phyloP scores from a whole-genome alignment of 371 early-diverging fungal species.

The Mortierella sp. region DNA sequence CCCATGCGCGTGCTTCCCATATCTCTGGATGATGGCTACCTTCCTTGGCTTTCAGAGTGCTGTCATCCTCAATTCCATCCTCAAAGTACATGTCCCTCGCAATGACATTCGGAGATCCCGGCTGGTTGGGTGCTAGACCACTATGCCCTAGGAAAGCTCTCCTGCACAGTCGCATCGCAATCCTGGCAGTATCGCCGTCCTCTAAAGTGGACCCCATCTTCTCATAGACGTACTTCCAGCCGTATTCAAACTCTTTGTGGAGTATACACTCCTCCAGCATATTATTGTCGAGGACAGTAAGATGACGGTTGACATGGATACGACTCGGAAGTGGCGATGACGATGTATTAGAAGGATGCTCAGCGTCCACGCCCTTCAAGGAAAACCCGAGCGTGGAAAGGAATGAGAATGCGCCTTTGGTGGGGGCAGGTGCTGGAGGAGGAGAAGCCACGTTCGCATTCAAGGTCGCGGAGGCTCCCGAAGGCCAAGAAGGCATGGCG shows the following conservation, averaged over 20 bases:
- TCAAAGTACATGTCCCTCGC: slow-evolving; percentile 20
- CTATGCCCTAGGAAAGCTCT: slow-evolving; percentile 40
- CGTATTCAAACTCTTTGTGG: slow-evolving; percentile 47
- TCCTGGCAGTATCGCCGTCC: slow-evolving; percentile 40
- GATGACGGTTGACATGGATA: slow-evolving; percentile 32
- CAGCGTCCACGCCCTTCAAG: slow-evolving; percentile 8
- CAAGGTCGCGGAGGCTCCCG: slow-evolving; percentile 30
- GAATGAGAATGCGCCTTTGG: slow-evolving; percentile 44
- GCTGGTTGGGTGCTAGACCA: slow-evolving; percentile 13
- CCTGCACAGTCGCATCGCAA: slow-evolving; percentile 50
- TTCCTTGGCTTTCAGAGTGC: background rate
- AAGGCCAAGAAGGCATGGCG: slow-evolving; percentile 33
- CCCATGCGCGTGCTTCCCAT: slow-evolving; percentile 55
- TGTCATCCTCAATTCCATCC: background rate
- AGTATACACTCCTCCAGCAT: slow-evolving; percentile 49
- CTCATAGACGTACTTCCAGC: slow-evolving; percentile 48
- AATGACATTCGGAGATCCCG: slow-evolving; percentile 20
- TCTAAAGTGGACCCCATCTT: slow-evolving; percentile 47
- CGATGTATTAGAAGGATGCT: background rate
- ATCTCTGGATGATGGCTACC: slow-evolving; percentile 21
- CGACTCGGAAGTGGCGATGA: slow-evolving; percentile 39
- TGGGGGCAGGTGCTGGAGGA: background rate
- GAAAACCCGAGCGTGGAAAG: slow-evolving; percentile 42
- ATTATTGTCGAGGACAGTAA: slow-evolving; percentile 44
- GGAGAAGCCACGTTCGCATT: background rate